Conservation (phyloP, 1,284 basidiomycete species). For the Porphyrellus sp. region DNA sequence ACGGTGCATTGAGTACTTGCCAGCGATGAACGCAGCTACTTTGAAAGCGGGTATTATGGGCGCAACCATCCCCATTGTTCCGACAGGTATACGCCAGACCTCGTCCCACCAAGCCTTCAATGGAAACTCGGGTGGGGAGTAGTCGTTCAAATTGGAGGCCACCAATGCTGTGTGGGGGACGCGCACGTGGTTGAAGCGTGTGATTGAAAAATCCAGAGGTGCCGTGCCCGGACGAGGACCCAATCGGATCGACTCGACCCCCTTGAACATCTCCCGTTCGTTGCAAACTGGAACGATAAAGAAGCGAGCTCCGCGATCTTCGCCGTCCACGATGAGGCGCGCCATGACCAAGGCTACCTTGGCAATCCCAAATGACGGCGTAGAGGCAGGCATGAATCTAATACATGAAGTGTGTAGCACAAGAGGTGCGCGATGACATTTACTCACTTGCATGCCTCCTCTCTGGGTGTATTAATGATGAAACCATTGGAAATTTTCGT, state of each 20-base stretch:
- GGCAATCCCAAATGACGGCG: constrained; percentile 48
- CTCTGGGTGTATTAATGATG: constrained; percentile 51
- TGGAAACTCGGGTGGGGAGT: constrained; percentile 38
- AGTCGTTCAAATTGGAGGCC: constrained; percentile 40
- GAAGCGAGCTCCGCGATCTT: constrained; percentile 49
- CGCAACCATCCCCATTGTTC: constrained; percentile 47
- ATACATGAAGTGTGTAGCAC: neutral
- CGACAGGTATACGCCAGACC: constrained; percentile 50
- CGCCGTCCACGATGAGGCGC: constrained; percentile 44
- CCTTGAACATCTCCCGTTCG: constrained; percentile 41
- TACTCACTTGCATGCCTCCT: constrained; percentile 55
- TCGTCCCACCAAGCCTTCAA: constrained; percentile 50
- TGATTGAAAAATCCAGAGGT: constrained; percentile 27
- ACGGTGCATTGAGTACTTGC: constrained; percentile 49
- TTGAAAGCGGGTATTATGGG: constrained; percentile 49
- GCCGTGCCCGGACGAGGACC: constrained; percentile 23
- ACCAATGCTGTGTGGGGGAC: constrained; percentile 38
- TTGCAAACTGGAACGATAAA: constrained; percentile 42
- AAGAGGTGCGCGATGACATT: neutral
- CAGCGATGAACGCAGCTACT: constrained; percentile 47
- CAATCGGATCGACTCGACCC: constrained; percentile 33
- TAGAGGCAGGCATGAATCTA: constrained; percentile 60
- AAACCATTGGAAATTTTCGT: constrained; percentile 48
- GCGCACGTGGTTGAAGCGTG: constrained; percentile 21
- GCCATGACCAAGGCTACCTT: constrained; percentile 31